Evolutionary conservation across 1,139 yeast genomes (phyloP), one percentile per base, ranked within the genome.

Genomic region (Pichia sp.): DNA sequence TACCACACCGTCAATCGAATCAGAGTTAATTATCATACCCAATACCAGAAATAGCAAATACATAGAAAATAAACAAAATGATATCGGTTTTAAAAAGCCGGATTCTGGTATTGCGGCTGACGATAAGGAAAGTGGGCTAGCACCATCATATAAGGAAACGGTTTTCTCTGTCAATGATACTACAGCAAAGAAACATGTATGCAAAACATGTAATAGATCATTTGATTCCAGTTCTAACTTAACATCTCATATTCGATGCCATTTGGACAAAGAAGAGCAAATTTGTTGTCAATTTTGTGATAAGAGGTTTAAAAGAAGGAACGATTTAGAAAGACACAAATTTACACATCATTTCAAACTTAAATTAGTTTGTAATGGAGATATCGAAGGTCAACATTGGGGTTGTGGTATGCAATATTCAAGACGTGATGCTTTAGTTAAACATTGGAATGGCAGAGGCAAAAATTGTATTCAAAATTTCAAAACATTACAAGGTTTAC

Each of bases 351-450:
- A 36, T 31, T 42, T 28, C 11, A 42, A 42, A 27, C 11, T 42
- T 2, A 35, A 37, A 33, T n/a, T 42, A 14, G 22, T 31, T 6
- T 48, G 49, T 21, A 10, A 17, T 11, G 44, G 50, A 12, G 77
- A 79, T 49, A 84, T 79, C 62, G 89, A 85, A 1, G 51, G 49
- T 12, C 64, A 72, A 7, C 67, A 71, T 4, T 91, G 96, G 85
- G 98, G 98, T 0, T 93, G 99, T 68, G 94, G 95, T 3, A 80
- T 90, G 58, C 79, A 83, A 58, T 93, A 93, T 71, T 96, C 97
- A 2, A 71, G 98, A 44, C 94, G 97, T 5, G 98, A 91, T 69
- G 98, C 98, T 0, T 68, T 93, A 46, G 83, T 96, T 21, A 72
- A 97, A 55, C 99, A 93, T 67, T 90, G 93, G 69, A 85, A 90